phyloP scores from a whole-genome alignment of 257 asterid genomes.

The Salvia rosmarinus region DNA sequence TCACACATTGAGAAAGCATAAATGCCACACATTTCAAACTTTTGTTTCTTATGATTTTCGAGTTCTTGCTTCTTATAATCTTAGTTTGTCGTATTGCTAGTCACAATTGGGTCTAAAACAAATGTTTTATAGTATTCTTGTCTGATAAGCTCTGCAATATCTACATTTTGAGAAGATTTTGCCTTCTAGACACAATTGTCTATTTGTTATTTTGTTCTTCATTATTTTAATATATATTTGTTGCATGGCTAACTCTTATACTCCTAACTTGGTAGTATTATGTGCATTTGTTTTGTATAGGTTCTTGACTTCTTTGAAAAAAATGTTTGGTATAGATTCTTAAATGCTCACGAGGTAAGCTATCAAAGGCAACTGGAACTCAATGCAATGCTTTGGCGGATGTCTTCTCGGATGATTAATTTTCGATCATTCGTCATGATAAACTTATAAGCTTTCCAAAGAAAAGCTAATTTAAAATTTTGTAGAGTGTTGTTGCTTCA shows the following conservation, averaged over 20 bases:
- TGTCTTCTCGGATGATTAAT: constrained; percentile 93
- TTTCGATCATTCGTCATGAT: constrained; percentile 74
- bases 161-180: not conserved
- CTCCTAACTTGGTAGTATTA: constrained; percentile 32
- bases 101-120: not conserved
- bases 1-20: not conserved
- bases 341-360: constrained; percentile 45
- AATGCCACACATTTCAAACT: not conserved
- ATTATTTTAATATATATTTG: constrained; percentile 1
- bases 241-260: not conserved
- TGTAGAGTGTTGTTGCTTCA: constrained; percentile 24
- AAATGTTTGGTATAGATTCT: constrained; percentile 65
- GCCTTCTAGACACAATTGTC: constrained; percentile 8
- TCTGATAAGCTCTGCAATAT: constrained; percentile 12
- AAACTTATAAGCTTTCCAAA: constrained; percentile 66
- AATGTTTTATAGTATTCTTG: constrained; percentile 23
- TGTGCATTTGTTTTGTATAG: constrained; percentile 48
- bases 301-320: constrained; percentile 87
- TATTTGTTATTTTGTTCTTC: constrained; percentile 8
- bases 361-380: constrained; percentile 89
- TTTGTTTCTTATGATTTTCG: constrained; percentile 12
- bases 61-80: constrained; percentile 9
- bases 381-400: constrained; percentile 92
- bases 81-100: not conserved
- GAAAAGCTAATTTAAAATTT: constrained; percentile 1